Evolutionary conservation across 371 early-diverging fungal genomes (phyloP), one percentile per base, ranked within the genome.

Genomic region (Umbelopsis sp.): DNA sequence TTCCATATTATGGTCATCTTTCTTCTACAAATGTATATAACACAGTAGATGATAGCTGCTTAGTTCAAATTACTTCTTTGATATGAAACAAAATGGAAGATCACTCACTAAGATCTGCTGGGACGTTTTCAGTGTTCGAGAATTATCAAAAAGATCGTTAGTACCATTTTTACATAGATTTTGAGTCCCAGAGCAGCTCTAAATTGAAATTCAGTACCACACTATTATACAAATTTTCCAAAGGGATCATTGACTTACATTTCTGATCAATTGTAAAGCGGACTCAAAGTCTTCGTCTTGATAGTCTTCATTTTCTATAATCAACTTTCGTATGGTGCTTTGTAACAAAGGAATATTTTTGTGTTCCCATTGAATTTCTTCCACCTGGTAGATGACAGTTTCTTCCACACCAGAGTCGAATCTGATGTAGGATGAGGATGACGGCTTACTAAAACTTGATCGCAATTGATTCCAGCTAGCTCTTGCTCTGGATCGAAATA

Each of bases 111-210:
- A 35, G 8, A 14, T 57, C 16, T 35, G 57, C 14, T 24, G 5
- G 8, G 57, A 18, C 8, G 12, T 18, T n/a, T 57, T 29, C 35
- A 57, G 35, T 18, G 29, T 29, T 18, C 35, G 32, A 29, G 57
- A 57, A 35, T 29, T 18, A 35, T 57, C 35, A 29, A 35, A 57
- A 32, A 57, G 35, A 14, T 57, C 57, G 5, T 29, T 18, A 0
- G 6, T 37, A 57, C 57, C 18, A 29, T 6, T 37, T 11, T 32
- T 57, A 7, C 57, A 57, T 1, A 12, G 37, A 37, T 57, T 29
- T 35, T 57, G 29, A 14, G 57, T 57, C 14, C 16, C 57, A 57
- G 29, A 57, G 57, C 35, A 37, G 57, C 57, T 35, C 57, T 57
- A 29, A 32, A n/a, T 29, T 29, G 16, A 18, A 57, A 14, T 14